Evolutionary conservation across 2,329 filamentous ascomycete genomes (phyloP), one percentile per base, ranked within the genome.

Genomic region (Microascus cirrosus): DNA sequence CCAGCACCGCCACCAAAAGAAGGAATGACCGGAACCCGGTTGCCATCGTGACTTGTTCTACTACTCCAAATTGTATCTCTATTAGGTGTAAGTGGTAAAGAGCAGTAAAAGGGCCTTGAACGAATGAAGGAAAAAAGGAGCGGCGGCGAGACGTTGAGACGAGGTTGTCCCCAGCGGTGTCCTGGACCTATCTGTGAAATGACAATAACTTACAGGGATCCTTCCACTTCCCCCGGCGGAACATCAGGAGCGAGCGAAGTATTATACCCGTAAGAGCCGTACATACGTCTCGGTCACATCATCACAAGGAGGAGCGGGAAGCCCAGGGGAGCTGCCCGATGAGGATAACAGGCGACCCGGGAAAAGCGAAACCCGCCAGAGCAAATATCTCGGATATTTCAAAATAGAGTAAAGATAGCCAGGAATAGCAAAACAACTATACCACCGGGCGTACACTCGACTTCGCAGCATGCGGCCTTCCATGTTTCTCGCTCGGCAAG

Each of bases 1-100:
- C 61, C 32, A 69, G 56, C 42, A 65, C 24, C n/a, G 63, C 61
- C 39, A 65, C 52, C 34, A 61, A 57, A 54, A 58, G 54, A 50
- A 54, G 35, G 55, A 62, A 59, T 50, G 54, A 28, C 42, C 51
- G 52, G 35, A 58, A 28, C 11, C 18, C 45, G 39, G 50, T 10
- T 25, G 56, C 51, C 56, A 58, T 54, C 11, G 15, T 54, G 35
- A 34, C 36, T 39, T 28, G 34, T 20, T 15, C 25, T n/a, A 15
- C 15, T 24, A 3, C 20, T 50, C 34, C n/a, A n/a, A n/a, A n/a
- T n/a, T n/a, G n/a, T n/a, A 8, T n/a, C 1, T 20, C 24, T 24
- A 22, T 56, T 50, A 50, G 7, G 45, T 50, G 3, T 24, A 50
- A 22, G 45, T 50, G 45, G 6, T 20, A 22, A 24, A 48, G n/a